phyloP scores from a whole-genome alignment of 83 land plant genomes.

The Thuja plicata region DNA sequence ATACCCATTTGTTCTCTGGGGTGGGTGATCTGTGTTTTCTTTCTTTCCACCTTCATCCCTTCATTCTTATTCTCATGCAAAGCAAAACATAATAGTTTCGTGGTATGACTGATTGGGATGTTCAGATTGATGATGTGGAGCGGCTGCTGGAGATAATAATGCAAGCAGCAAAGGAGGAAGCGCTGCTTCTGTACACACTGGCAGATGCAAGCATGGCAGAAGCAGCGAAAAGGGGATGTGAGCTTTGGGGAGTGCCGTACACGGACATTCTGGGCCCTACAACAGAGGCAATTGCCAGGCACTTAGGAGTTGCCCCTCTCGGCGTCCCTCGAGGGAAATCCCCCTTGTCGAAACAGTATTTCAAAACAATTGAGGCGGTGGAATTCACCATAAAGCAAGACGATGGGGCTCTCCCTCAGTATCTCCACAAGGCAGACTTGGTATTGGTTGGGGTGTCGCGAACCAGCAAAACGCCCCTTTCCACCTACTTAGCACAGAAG shows the following conservation, averaged over 20 bases:
- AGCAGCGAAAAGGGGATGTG: slow-evolving; percentile 78
- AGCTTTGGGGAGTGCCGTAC: slow-evolving; percentile 63
- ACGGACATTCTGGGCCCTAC: slow-evolving; percentile 85
- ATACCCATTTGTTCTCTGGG: slow-evolving; percentile 92
- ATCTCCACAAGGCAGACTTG: slow-evolving; percentile 75
- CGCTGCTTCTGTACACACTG: slow-evolving; percentile 79
- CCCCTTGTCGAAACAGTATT: slow-evolving; percentile 74
- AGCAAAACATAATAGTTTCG: too few species aligned
- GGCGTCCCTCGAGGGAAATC: slow-evolving; percentile 77
- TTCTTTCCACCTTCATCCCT: not conserved
- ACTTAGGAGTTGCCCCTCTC: slow-evolving; percentile 81
- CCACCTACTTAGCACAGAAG: slow-evolving; percentile 92
- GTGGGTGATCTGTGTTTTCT: slow-evolving; percentile 34
- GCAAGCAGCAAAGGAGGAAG: slow-evolving; percentile 88
- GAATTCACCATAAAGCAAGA: slow-evolving; percentile 98
- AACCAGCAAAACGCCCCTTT: slow-evolving; percentile 94
- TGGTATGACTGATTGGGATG: too few species aligned
- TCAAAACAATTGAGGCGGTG: slow-evolving; percentile 87
- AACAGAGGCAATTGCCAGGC: slow-evolving; percentile 77
- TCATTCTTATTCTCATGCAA: too few species aligned
- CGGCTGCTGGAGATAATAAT: slow-evolving; percentile 74
- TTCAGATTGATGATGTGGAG: slow-evolving; percentile 76
- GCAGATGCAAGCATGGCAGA: slow-evolving; percentile 92
- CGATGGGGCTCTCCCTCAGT: slow-evolving; percentile 90
- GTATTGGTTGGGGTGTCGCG: slow-evolving; percentile 92